These are phyloP conservation scores for Talaromyces sp. DNA, from an alignment of 2,329 filamentous ascomycete genomes.

Conservation along the genomic window DNA sequence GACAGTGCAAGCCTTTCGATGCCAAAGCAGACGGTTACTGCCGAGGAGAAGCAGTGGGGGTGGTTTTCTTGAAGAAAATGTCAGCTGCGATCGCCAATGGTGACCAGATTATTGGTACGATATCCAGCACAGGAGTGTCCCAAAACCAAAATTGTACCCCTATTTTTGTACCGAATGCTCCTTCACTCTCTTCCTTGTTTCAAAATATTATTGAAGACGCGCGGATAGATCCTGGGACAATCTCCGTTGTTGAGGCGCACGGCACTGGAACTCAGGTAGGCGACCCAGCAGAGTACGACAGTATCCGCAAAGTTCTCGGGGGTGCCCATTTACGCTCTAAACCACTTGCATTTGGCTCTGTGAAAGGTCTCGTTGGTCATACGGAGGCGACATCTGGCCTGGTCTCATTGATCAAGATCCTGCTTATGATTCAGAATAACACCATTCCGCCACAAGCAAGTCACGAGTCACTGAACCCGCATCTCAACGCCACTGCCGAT, in stretches of 20 bases:
- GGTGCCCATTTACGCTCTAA: constrained; percentile 13
- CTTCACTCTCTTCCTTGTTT: constrained; percentile 39
- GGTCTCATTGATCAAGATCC: constrained; percentile 24
- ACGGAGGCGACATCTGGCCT: constrained; percentile 26
- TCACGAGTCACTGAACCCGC: constrained; percentile 24
- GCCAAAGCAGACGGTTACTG: constrained; percentile 47
- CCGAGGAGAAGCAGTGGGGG: constrained; percentile 50
- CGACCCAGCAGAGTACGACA: constrained; percentile 26
- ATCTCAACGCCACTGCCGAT: constrained; percentile 19
- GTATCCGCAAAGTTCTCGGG: constrained; percentile 23
- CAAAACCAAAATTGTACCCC: constrained; percentile 30
- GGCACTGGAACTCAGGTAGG: constrained; percentile 36
- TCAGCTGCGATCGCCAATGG: constrained; percentile 44
- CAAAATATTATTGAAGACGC: constrained; percentile 33
- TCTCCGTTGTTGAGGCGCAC: constrained; percentile 39
- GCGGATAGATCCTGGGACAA: constrained; percentile 29
- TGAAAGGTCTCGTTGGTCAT: constrained; percentile 30
- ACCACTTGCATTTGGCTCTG: constrained; percentile 24
- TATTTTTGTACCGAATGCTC: constrained; percentile 30
- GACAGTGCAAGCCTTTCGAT: constrained; percentile 50
- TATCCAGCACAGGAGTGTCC: constrained; percentile 32
- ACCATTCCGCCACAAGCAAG: constrained; percentile 26
- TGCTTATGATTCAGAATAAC: constrained; percentile 27
- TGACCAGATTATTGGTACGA: constrained; percentile 40
- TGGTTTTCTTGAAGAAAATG: constrained; percentile 50